Conservation (phyloP, 768 basidiomycete species). For the Glaciozyma antarctica region DNA sequence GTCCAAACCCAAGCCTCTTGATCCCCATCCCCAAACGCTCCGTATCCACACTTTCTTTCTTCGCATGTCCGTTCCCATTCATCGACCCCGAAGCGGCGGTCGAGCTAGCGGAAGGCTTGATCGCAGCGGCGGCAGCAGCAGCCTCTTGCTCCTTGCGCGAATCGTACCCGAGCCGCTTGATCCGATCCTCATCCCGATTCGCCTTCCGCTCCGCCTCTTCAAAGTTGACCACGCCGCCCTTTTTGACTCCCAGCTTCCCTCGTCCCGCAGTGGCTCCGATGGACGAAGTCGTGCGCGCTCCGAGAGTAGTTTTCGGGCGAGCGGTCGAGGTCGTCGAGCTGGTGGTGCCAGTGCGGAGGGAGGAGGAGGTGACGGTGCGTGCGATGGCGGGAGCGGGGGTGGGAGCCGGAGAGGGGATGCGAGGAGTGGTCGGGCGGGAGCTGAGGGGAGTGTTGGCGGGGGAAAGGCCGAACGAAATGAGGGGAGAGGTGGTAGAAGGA, state of each 20-base stretch:
- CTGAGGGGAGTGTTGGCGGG: conserved; percentile 39
- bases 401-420: not conserved
- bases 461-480: conserved; percentile 17
- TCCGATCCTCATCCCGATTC: conserved; percentile 78
- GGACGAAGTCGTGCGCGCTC: conserved; percentile 13
- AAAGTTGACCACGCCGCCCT: conserved; percentile 75
- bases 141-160: conserved; percentile 73
- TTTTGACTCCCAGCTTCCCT: conserved; percentile 67
- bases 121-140: conserved; percentile 56
- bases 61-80: conserved; percentile 29
- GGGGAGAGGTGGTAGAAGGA: not conserved
- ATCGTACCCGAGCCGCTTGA: conserved; percentile 87
- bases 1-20: conserved; percentile 73
- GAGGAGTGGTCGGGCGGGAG: conserved; percentile 10
- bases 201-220: conserved; percentile 88
- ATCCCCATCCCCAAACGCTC: conserved; percentile 60
- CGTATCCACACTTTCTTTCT: conserved; percentile 47
- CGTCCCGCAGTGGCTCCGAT: conserved; percentile 28
- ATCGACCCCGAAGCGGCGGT: conserved; percentile 30
- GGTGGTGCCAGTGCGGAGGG: conserved; percentile 38
- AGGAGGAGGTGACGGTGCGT: conserved; percentile 42
- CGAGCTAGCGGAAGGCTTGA: conserved; percentile 39
- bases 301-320: conserved; percentile 18
- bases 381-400: conserved; percentile 34
- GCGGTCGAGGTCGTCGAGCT: conserved; percentile 32